Evolutionary conservation across 441 rosid species (phyloP).

Genomic region (Bruguiera hainesii): DNA sequence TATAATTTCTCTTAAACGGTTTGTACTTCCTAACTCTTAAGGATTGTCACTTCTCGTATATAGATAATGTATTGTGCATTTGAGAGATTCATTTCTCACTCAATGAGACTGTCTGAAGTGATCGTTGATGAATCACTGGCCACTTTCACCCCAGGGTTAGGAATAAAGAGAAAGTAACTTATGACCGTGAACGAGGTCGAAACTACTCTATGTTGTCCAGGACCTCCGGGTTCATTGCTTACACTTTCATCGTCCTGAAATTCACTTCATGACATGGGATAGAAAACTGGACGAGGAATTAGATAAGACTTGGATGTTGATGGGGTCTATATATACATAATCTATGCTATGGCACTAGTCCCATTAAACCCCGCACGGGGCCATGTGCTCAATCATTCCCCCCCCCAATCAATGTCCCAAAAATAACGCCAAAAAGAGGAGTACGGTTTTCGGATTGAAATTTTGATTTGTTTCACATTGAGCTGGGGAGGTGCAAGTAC

Average conservation of each 20-base stretch:
- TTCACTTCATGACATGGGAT: constrained; percentile 15
- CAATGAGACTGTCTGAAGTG: too few species aligned
- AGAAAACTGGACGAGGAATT: neutral
- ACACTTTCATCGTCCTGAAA: constrained; percentile 5
- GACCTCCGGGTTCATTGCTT: constrained; percentile 27
- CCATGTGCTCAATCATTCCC: constrained; percentile 31
- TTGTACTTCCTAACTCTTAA: too few species aligned
- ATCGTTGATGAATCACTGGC: too few species aligned
- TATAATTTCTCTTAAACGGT: too few species aligned
- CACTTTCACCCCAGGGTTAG: too few species aligned
- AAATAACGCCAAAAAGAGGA: constrained; percentile 36
- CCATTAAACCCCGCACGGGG: constrained; percentile 37
- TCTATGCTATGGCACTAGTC: constrained; percentile 30
- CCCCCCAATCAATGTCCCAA: constrained; percentile 23
- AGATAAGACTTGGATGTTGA: constrained; percentile 34
- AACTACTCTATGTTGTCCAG: neutral
- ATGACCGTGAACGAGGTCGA: neutral
- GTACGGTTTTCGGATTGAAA: constrained; percentile 13
- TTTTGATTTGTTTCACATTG: constrained; percentile 3
- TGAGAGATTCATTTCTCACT: too few species aligned
- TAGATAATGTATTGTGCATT: too few species aligned
- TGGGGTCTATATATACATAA: constrained; percentile 17
- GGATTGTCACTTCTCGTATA: too few species aligned
- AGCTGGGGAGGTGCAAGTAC: neutral
- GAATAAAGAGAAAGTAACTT: too few species aligned